Base-by-base conservation (phyloP, 495 filamentous ascomycete genomes). In the Neurospora africana region DNA sequence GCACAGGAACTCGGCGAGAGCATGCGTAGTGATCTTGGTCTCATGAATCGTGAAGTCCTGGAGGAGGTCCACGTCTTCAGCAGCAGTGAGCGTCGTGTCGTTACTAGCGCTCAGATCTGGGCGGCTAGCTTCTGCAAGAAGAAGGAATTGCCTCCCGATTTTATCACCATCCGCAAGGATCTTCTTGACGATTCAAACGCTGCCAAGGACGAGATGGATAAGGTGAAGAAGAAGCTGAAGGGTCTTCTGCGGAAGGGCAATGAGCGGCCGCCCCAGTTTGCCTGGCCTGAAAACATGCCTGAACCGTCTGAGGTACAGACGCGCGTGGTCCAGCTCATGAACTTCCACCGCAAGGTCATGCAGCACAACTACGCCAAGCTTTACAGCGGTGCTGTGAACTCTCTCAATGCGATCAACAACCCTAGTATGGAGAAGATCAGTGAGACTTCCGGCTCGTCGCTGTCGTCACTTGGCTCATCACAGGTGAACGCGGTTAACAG, bases 131-230 rank as follows among this genome's bases (percentile, higher is more conserved):
- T 99, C 79, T 86, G 97, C 69, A 90, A 93, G 71, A 87, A 92
- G 79, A 94, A 96, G 80, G 91, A 97, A 58, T 81, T 97, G 19
- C 89, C 92, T 0, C 87, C 92, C 53, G 91, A 95, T 70, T 91
- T 90, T 70, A 94, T 98, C 74, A 90, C 89, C 68, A 88, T 98
- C 72, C 89, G 95, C 58, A 99, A 99, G 79, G 94, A 98, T 80
- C 86, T 99, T 3, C 85, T 99, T 8, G 95, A 99, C 79, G 95
- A 99, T 78, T 97, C 93, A 2, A 99, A 99, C 82, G 95, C 95
- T n/a, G 95, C 95, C 70, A 99, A 99, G 80, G 96, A 98, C 81
- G 94, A 96, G 76, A 99, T 98, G 94, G 95, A 99, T 81, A 97
- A 96, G 79, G 95, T 99, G 67, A 99, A 99, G 85, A 98, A 98